Evolutionary conservation across 495 filamentous ascomycete genomes (phyloP), one percentile per base, ranked within the genome.

Genomic region (Aspergillus homomorphus): DNA sequence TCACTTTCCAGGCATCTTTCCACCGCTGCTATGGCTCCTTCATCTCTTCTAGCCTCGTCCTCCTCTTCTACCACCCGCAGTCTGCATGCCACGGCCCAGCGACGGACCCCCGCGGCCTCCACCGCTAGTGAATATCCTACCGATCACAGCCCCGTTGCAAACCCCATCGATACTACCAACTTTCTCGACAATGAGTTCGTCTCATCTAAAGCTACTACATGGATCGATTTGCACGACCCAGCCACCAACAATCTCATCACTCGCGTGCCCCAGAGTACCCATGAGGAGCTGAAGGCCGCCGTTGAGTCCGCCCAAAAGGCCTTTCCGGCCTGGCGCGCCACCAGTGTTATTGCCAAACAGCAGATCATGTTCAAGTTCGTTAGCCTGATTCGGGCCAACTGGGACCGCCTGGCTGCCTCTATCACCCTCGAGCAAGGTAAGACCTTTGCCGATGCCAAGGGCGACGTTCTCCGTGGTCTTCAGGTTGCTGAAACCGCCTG

Each of bases 401-500:
- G 93, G 95, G 93, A 99, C 72, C 83, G 94, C 38, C 73, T 99
- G 60, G 95, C 94, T 18, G 91, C 94, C 4, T 93, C 87, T 69
- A 99, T 99, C 68, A 97, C 93, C 18, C 80, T 98, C 51, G 94
- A 99, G 79, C 94, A 99, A 77, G 94, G 94, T 65, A 99, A 99
- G 83, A 98, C 95, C 3, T 91, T 98, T 73, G 89, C 89, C 54
- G 94, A 99, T 77, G 92, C 94, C 51, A 89, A 83, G 74, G 94
- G 94, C 56, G 94, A 99, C 74, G 94, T 99, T 16, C 84, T 99
- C 56, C 84, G 94, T 54, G 94, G 94, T 43, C 78, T 99, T 62
- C 94, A 99, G 80, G 94, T 99, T 45, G 94, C 94, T 10, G 94
- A 99, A 80, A 93, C 91, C 19, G 91, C 93, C 26, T 97, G 92